Evolutionary conservation across 441 rosid species (phyloP).

Genomic region (Iberis amara): DNA sequence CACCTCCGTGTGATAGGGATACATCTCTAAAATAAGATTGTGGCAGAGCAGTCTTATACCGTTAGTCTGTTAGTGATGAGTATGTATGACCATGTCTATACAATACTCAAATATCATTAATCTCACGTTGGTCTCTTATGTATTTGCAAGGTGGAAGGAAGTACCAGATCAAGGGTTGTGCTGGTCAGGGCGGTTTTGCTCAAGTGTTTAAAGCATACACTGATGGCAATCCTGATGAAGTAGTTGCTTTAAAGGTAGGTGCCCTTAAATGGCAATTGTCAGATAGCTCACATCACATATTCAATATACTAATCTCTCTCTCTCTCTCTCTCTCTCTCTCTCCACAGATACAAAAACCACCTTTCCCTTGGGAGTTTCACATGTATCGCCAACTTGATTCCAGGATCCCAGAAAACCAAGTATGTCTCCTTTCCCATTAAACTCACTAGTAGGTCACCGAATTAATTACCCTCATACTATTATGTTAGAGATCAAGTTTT

Average conservation of each 20-base stretch:
- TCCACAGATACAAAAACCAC: slow-evolving; percentile 80
- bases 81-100: not conserved
- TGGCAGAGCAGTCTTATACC: no score
- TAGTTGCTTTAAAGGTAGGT: slow-evolving; percentile 74
- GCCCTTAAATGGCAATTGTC: slow-evolving; percentile 6
- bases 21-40: not conserved
- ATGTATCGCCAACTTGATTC: slow-evolving; percentile 86
- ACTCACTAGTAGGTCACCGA: slow-evolving; percentile 20
- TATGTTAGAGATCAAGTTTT: slow-evolving; percentile 67
- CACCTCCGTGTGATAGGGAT: slow-evolving; percentile 7
- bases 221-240: slow-evolving; percentile 64
- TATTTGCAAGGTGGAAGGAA: slow-evolving; percentile 61
- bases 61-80: slow-evolving; percentile 6
- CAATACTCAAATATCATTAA: not conserved
- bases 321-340: no score
- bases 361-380: slow-evolving; percentile 94
- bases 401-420: slow-evolving; percentile 58
- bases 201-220: slow-evolving; percentile 71
- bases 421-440: slow-evolving; percentile 29
- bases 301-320: slow-evolving; percentile 9
- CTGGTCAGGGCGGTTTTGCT: slow-evolving; percentile 92
- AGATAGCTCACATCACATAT: slow-evolving; percentile 15
- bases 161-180: slow-evolving; percentile 90
- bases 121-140: slow-evolving; percentile 21
- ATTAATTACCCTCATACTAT: slow-evolving; percentile 26